Conservation (phyloP, 176 grass and related monocot genomes). For the Hsuehochloa calcarea region DNA sequence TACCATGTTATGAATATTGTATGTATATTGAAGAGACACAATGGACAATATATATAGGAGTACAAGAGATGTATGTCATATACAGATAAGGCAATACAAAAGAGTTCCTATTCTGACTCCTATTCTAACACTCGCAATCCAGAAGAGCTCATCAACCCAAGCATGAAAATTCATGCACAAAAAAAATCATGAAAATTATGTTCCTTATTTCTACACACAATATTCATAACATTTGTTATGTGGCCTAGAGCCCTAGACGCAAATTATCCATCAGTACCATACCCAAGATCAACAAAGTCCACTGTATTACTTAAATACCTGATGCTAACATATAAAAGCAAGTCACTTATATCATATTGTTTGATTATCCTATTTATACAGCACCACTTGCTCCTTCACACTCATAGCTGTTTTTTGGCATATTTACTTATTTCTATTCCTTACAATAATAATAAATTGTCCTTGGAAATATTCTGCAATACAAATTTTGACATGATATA, state of each 20-base stretch:
- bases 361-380: slow-evolving; percentile 19
- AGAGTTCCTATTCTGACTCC: too few relatives aligned
- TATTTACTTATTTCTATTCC: neutral
- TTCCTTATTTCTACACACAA: too few relatives aligned
- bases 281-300: neutral
- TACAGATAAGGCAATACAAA: too few relatives aligned
- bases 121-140: too few relatives aligned
- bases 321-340: slow-evolving; percentile 18
- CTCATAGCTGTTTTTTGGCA: neutral
- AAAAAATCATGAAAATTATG: neutral
- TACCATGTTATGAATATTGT: too few relatives aligned
- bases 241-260: neutral
- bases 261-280: neutral
- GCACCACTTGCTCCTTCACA: neutral
- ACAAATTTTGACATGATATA: slow-evolving; percentile 15
- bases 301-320: neutral
- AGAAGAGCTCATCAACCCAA: slow-evolving; percentile 3
- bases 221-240: too few relatives aligned
- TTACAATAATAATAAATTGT: neutral
- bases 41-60: too few relatives aligned
- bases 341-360: neutral
- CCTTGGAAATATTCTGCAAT: neutral
- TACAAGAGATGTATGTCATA: too few relatives aligned
- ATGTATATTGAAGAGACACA: too few relatives aligned
- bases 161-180: neutral